Base-by-base conservation (phyloP, 306 rosid species). In the Potentilla sterilis region DNA sequence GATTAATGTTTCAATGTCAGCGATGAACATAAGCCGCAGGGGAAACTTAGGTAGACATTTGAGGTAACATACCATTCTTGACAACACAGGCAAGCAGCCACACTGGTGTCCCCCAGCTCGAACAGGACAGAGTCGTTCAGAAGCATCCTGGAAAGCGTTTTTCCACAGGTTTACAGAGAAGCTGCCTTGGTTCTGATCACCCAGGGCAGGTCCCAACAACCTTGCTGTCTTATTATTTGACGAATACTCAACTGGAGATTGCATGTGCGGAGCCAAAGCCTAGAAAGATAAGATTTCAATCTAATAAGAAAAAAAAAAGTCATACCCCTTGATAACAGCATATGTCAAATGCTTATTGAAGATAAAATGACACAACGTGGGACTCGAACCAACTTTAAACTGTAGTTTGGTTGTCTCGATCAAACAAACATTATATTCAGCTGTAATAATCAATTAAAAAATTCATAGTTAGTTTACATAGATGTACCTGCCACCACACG, bases 401-500 rank as follows among this genome's bases (percentile, higher is more conserved):
- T 37, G 21, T 52, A 44, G 19, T 51, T 32, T 54, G n/a, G 73
- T 61, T 70, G 49, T 14, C 69, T 49, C 69, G 44, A 34, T 67
- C 65, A 52, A 35, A 63, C 38, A 75, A 75, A 62, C 66, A 72
- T 70, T 21, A 67, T 51, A 52, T 62, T 74, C 77, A 49, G 58
- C 63, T 78, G 47, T 68, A 79, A 19, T 43, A 48, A 68, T 40
- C 68, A 75, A 67, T 64, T 52, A 42, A 6, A 6, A 19, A 69
- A 46, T 69, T 63, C 13, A 7, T 37, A 74, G 35, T 24, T 52
- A 73, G 38, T 55, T 43, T 28, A 67, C 46, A 64, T 44, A 71
- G 57, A 9, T 62, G 54, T 92, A 96, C 98, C 99, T 96, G 99
- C 99, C 99, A 96, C 99, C 99, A 96, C 7, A 96, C 98, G 3